Evolutionary conservation across 2,329 filamentous ascomycete species (phyloP), one percentile per base, ranked within the genome.

Genomic region (Verticillium klebahnii): DNA sequence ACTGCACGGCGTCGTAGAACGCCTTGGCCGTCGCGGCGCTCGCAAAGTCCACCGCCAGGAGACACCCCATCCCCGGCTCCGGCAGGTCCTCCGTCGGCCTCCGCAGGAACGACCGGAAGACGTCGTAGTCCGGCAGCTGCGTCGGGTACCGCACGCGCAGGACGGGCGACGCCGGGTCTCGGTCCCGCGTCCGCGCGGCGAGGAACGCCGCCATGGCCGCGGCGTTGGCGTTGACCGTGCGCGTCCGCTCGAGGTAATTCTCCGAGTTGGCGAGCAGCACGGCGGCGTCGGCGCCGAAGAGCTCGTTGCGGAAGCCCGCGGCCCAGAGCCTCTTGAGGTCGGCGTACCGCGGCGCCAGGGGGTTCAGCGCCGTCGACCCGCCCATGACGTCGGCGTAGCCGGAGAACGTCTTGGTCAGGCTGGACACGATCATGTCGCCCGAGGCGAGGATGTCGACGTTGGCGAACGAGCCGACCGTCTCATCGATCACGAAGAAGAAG

Each of bases 371-470:
- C 19, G 77, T 66, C 58, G 78, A 80, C n/a, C 80, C 84, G 37
- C 74, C 83, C 74, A 86, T 80, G 57, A 82, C 80, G 66, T 88
- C 78, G 25, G 82, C 77, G 63, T 80, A 80, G 17, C 85, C 85
- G 63, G 74, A 84, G 67, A 88, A 87, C 1, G 78, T 77, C 70
- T 87, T 87, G n/a, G 83, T 86, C 17, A 86, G 73, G 29, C 78
- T 82, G 0, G 80, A 80, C 17, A 83, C 65, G 34, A 87, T 63
- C 0, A 85, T 69, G 65, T 87, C 83, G 1, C 79, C 78, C 0
- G 76, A 72, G 5, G 71, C 65, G 3, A 85, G 69, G 37, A 87
- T 69, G 67, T 87, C 81, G 62, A 84, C 69, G 67, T 82, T 84
- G 67, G 71, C 76, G 60, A 80, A 80, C 32, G 75, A 76, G n/a